A percentile compares a stretch with the other conserved stretches of the same genome.
These are phyloP conservation scores for Tritrichomonas foetus DNA, from an alignment of 208 protist species.

Conservation along the genomic window DNA sequence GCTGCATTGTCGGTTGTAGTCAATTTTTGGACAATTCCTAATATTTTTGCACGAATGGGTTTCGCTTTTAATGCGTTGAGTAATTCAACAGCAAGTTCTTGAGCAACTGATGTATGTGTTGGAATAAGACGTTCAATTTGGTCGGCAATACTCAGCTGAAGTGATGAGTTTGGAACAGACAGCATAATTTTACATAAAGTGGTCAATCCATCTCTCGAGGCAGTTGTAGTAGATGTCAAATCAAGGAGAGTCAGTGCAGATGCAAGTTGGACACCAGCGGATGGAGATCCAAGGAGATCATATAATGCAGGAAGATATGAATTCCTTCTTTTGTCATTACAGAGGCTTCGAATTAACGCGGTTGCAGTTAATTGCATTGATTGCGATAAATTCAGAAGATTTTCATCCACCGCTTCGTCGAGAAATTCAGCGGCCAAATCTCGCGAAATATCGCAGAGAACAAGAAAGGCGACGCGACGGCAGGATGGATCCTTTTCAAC, in stretches of 20 bases:
- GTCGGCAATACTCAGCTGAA: not conserved
- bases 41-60: not conserved
- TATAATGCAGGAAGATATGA: not conserved
- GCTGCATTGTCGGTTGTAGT: not conserved
- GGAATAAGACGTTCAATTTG: not conserved
- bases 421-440: conserved; percentile 23
- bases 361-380: conserved; percentile 19
- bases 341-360: not conserved
- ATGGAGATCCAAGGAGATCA: conserved; percentile 17
- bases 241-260: not conserved
- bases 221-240: not conserved
- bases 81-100: not conserved
- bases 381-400: not conserved
- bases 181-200: not conserved
- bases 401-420: not conserved
- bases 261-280: not conserved
- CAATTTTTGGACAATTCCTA: not conserved
- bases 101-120: not conserved
- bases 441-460: not conserved
- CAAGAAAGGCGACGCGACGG: not conserved
- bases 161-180: not conserved
- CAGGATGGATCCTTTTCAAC: not conserved
- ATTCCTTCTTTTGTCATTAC: not conserved
- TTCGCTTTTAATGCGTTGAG: not conserved
- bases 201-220: not conserved